phyloP scores from a whole-genome alignment of 495 filamentous ascomycete genomes.

The Penicillium diatomitis region DNA sequence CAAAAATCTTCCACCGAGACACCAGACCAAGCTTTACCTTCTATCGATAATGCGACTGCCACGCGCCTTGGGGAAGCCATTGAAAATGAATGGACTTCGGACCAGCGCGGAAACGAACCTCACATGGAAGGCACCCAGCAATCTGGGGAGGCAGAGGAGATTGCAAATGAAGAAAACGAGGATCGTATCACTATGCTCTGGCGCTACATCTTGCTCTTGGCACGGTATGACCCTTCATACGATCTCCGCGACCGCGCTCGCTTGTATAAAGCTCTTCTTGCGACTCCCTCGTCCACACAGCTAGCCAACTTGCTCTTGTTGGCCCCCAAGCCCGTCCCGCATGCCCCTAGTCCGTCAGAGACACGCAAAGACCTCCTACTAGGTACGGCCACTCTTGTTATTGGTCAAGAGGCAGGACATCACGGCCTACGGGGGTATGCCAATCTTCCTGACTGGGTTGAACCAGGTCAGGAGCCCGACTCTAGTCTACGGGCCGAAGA shows the following conservation, averaged over 20 bases:
- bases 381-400: conserved; percentile 74
- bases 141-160: conserved; percentile 2
- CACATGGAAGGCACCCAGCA: conserved; percentile 7
- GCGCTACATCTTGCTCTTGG: conserved; percentile 74
- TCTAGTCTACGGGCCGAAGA: conserved; percentile 52
- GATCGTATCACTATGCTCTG: conserved; percentile 67
- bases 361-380: conserved; percentile 64
- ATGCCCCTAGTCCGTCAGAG: conserved; percentile 75
- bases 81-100: conserved; percentile 35
- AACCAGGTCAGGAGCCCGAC: conserved; percentile 70
- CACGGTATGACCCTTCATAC: conserved; percentile 88
- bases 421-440: conserved; percentile 69
- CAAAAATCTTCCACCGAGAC: conserved; percentile 42
- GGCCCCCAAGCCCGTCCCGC: conserved; percentile 88
- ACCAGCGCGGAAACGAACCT: conserved; percentile 24
- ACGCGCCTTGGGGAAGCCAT: conserved; percentile 13
- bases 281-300: conserved; percentile 63
- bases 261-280: conserved; percentile 75
- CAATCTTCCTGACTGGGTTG: conserved; percentile 75
- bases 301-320: conserved; percentile 83
- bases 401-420: conserved; percentile 63
- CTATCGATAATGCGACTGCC: conserved; percentile 1
- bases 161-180: conserved; percentile 34
- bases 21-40: not conserved
- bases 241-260: conserved; percentile 86